Percentiles rank a stretch among this genome's conserved stretches.
These are phyloP conservation scores for Kandelia obovata DNA, from an alignment of 345 rosid species.

Conservation along the genomic window DNA sequence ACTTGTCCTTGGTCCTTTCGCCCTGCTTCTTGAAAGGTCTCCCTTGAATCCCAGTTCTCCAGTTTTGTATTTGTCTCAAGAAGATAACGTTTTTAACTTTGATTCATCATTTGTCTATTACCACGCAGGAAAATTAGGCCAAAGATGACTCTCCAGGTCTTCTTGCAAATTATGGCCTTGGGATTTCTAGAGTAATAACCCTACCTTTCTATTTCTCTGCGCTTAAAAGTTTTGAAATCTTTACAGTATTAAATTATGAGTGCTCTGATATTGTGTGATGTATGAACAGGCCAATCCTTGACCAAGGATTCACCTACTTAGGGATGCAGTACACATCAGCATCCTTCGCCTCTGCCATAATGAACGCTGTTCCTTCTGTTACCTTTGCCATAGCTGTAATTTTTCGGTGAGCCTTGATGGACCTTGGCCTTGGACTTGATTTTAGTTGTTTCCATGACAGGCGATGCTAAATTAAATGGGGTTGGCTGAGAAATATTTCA, in stretches of 20 bases:
- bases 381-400: conserved; percentile 66
- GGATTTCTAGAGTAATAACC: conserved; percentile 66
- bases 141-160: conserved; percentile 59
- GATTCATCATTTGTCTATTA: not conserved
- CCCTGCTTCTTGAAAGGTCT: conserved; percentile 68
- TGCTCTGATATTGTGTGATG: too few species aligned
- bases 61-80: too few species aligned
- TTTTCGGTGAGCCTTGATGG: conserved; percentile 34
- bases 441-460: too few species aligned
- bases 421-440: too few species aligned
- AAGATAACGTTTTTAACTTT: not conserved
- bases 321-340: conserved; percentile 75
- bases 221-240: not conserved
- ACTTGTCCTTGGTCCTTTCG: conserved; percentile 68
- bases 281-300: conserved; percentile 60
- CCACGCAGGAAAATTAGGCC: conserved; percentile 66
- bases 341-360: conserved; percentile 59
- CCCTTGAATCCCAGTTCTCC: too few species aligned
- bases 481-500: too few species aligned
- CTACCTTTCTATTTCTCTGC: not conserved
- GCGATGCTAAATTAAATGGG: too few species aligned
- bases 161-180: conserved; percentile 53
- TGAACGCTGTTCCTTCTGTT: conserved; percentile 75
- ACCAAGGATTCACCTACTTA: conserved; percentile 61
- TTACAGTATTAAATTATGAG: too few species aligned